These are phyloP conservation scores for Neonectria ditissima DNA, from an alignment of 2,329 filamentous ascomycete species.

Conservation along the genomic window DNA sequence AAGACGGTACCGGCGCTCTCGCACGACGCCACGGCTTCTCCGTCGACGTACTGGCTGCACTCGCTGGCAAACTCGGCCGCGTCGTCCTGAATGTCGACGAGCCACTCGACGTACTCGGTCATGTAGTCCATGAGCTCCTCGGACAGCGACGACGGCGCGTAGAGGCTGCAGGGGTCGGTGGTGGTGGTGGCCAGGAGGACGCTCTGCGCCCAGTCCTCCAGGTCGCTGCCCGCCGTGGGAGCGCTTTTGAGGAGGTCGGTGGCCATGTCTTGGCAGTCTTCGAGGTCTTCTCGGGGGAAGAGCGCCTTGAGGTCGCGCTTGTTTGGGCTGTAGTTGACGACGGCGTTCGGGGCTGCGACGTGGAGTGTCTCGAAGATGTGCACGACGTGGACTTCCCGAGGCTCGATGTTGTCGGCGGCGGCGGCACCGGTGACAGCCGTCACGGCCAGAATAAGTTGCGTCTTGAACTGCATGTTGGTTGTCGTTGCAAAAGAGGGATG, in stretches of 20 bases:
- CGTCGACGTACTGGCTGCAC: slow-evolving; percentile 1
- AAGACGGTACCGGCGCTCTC: background rate
- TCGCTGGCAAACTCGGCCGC: background rate
- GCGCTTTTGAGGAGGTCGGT: background rate
- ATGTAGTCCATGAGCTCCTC: slow-evolving; percentile 12
- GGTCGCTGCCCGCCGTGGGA: background rate
- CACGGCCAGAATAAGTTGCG: slow-evolving; percentile 3
- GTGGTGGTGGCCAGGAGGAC: background rate
- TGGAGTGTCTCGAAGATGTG: slow-evolving; percentile 5
- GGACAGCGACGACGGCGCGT: slow-evolving; percentile 7
- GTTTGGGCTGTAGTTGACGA: slow-evolving; percentile 12
- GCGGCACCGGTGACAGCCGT: background rate
- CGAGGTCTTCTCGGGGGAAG: slow-evolving; percentile 2
- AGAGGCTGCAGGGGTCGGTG: slow-evolving; percentile 8
- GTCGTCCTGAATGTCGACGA: background rate
- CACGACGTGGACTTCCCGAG: slow-evolving; percentile 5
- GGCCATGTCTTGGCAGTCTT: background rate
- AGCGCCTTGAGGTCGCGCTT: slow-evolving; percentile 4
- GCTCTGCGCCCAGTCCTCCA: slow-evolving; percentile 3
- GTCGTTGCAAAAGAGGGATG: background rate
- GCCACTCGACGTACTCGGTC: slow-evolving; percentile 1
- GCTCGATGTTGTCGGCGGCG: background rate
- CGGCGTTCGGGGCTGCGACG: background rate
- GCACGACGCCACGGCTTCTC: background rate
- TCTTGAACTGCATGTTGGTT: slow-evolving; percentile 8